These are phyloP conservation scores for Herpetospermum pedunculosum DNA, from an alignment of 306 rosid species.

Conservation along the genomic window DNA sequence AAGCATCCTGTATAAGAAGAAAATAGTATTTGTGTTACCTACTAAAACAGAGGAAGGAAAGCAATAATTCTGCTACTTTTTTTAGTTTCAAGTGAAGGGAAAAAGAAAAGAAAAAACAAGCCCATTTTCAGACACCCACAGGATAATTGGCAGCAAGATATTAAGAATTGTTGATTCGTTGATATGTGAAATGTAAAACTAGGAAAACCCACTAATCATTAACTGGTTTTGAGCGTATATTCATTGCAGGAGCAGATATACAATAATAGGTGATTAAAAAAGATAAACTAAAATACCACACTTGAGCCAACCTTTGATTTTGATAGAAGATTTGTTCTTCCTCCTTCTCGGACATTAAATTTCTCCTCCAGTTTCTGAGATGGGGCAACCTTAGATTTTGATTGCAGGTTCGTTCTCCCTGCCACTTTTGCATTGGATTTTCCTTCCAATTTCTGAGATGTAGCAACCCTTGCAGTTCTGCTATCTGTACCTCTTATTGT, in stretches of 20 bases:
- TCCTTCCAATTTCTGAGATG: slow-evolving; percentile 12
- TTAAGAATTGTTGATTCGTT: not conserved
- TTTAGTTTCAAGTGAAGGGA: not conserved
- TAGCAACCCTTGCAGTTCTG: slow-evolving; percentile 21
- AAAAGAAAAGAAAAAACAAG: not conserved
- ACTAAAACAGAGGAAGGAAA: not conserved
- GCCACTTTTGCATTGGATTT: slow-evolving; percentile 28
- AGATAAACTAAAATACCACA: not conserved
- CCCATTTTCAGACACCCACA: not conserved
- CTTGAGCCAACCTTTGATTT: slow-evolving; percentile 45
- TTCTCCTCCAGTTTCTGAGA: slow-evolving; percentile 18
- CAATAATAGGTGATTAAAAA: not conserved
- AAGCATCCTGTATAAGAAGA: slow-evolving; percentile 35
- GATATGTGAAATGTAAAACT: not conserved
- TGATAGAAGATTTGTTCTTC: slow-evolving; percentile 33
- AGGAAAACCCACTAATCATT: not conserved
- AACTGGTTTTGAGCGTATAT: not conserved
- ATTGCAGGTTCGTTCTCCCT: slow-evolving; percentile 33
- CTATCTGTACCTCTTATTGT: slow-evolving; percentile 19
- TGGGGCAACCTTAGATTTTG: slow-evolving; percentile 16
- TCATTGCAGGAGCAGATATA: not conserved
- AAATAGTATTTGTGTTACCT: slow-evolving; percentile 5
- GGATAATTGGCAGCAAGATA: not conserved
- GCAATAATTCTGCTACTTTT: not conserved
- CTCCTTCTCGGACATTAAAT: slow-evolving; percentile 27